phyloP scores from a whole-genome alignment of 768 basidiomycete genomes.

The Wakefieldia striispora region DNA sequence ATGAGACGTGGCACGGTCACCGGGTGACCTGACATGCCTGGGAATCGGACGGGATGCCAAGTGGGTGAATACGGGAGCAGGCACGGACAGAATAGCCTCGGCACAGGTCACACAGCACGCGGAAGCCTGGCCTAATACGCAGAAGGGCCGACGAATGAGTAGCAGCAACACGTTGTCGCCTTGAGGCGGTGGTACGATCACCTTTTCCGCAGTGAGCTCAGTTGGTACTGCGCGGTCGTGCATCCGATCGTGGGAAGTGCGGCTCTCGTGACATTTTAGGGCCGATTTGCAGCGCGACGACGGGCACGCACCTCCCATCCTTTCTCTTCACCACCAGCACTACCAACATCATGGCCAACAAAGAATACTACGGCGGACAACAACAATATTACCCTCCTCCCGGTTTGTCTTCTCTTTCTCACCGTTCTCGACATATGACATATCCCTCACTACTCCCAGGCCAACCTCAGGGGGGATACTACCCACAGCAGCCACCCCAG shows the following conservation, averaged over 20 bases:
- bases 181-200: constrained; percentile 16
- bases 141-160: background rate
- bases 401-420: constrained; percentile 33
- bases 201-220: background rate
- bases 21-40: constrained; percentile 14
- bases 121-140: background rate
- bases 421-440: background rate
- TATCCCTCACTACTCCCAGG: constrained; percentile 40
- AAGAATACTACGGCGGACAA: constrained; percentile 66
- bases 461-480: constrained; percentile 65
- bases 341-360: constrained; percentile 55
- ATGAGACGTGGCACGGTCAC: background rate
- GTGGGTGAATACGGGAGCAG: constrained; percentile 4
- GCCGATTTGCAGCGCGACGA: constrained; percentile 8
- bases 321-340: constrained; percentile 14
- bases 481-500: constrained; percentile 72
- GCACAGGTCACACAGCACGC: constrained; percentile 12
- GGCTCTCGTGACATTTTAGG: constrained; percentile 25
- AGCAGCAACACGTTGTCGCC: constrained; percentile 14
- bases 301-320: constrained; percentile 11
- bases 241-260: constrained; percentile 21
- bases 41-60: constrained; percentile 9
- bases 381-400: constrained; percentile 57
- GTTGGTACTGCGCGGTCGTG: background rate
- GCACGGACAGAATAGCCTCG: background rate